phyloP scores from a whole-genome alignment of 2,329 filamentous ascomycete genomes.

The Intubia oerlemansii region DNA sequence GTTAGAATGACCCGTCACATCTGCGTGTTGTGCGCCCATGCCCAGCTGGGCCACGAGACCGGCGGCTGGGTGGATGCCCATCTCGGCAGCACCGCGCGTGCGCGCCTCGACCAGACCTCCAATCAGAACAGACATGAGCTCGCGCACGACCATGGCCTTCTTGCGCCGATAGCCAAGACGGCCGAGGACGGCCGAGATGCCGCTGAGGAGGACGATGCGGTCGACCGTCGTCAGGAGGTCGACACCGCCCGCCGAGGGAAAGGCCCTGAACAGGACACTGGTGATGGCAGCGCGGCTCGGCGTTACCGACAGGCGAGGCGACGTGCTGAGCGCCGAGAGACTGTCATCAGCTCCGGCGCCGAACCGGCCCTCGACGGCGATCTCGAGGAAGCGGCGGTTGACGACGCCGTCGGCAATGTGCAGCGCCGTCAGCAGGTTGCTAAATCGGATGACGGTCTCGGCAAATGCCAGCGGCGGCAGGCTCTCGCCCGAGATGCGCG shows the following conservation, averaged over 20 bases:
- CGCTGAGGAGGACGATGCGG: conserved; percentile 58
- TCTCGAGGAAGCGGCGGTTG: conserved; percentile 34
- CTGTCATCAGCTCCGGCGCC: conserved; percentile 19
- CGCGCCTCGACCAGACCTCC: conserved; percentile 75
- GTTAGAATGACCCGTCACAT: conserved; percentile 19
- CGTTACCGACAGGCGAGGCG: conserved; percentile 31
- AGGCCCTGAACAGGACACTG: conserved; percentile 43
- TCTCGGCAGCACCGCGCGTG: conserved; percentile 84
- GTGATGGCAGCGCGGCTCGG: conserved; percentile 43
- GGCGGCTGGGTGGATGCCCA: conserved; percentile 84
- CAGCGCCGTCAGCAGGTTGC: conserved; percentile 45
- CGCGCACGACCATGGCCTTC: conserved; percentile 74
- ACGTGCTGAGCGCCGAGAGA: conserved; percentile 22
- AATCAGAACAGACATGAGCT: conserved; percentile 65
- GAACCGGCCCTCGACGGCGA: conserved; percentile 41
- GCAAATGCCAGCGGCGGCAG: conserved; percentile 50
- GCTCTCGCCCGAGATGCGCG: conserved; percentile 46
- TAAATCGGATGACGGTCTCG: conserved; percentile 53
- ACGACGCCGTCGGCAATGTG: conserved; percentile 44
- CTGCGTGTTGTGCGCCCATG: background rate
- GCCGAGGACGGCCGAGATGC: conserved; percentile 71
- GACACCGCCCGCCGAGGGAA: conserved; percentile 42
- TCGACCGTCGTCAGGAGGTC: conserved; percentile 54
- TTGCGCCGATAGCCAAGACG: conserved; percentile 65
- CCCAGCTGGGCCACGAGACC: conserved; percentile 51